Conservation (phyloP, 345 rosid species). For the Salix purpurea region DNA sequence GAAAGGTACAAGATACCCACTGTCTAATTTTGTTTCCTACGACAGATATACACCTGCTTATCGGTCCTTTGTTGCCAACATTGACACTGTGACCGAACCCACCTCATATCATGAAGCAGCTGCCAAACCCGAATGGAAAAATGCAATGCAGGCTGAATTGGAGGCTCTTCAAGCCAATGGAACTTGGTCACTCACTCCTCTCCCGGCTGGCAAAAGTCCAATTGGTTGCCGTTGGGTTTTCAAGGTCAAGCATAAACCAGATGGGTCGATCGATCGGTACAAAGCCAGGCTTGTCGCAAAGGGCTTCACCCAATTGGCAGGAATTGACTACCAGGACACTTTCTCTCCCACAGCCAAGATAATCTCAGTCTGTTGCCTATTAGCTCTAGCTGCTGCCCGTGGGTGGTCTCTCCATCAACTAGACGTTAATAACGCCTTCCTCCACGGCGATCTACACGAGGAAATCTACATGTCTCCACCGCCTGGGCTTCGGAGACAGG, state of each 20-base stretch:
- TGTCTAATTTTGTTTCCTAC: background rate
- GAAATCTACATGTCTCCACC: no score
- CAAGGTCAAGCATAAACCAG: background rate
- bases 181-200: background rate
- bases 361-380: background rate
- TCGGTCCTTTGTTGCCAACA: background rate
- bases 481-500: background rate
- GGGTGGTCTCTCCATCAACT: background rate
- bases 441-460: no score
- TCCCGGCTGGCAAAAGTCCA: background rate
- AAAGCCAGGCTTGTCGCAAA: background rate
- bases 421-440: no score
- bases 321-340: background rate
- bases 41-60: background rate
- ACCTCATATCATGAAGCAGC: background rate
- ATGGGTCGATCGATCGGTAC: background rate
- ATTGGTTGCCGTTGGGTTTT: background rate
- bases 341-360: background rate
- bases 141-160: background rate
- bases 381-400: background rate
- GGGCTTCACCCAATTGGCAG: background rate
- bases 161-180: background rate
- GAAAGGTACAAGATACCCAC: slow-evolving; percentile 2
- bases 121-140: background rate
- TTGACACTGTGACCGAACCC: background rate